A percentile compares a stretch with the other conserved stretches of the same genome.
Conservation (phyloP, 2,329 filamentous ascomycete species). For the Alternaria longipes region DNA sequence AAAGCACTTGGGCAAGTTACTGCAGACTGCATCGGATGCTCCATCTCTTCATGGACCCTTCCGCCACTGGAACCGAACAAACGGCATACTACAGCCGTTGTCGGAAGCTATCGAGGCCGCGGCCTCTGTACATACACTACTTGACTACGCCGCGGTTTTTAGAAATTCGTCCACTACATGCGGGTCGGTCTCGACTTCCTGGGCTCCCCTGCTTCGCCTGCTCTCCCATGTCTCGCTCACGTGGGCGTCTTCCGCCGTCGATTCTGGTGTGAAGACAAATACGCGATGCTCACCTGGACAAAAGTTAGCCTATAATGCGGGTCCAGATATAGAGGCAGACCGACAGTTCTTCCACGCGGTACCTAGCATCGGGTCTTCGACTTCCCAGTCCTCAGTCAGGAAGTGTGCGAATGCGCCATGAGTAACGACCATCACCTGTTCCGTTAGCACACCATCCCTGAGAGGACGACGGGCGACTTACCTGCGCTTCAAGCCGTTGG, state of each 20-base stretch:
- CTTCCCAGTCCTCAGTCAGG: slow-evolving; percentile 78
- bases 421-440: slow-evolving; percentile 73
- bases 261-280: slow-evolving; percentile 40
- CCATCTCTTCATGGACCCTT: not conserved
- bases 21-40: not conserved
- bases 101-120: slow-evolving; percentile 6
- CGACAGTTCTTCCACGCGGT: slow-evolving; percentile 47
- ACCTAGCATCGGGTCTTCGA: slow-evolving; percentile 39
- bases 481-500: slow-evolving; percentile 38
- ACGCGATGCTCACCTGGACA: slow-evolving; percentile 40
- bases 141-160: slow-evolving; percentile 19
- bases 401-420: slow-evolving; percentile 89
- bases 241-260: slow-evolving; percentile 40
- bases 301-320: not conserved
- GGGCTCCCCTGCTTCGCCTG: slow-evolving; percentile 25
- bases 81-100: slow-evolving; percentile 9
- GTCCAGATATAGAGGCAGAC: slow-evolving; percentile 6
- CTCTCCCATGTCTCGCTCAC: slow-evolving; percentile 39
- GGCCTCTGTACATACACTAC: not conserved
- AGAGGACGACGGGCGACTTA: not conserved
- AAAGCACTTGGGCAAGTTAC: not conserved
- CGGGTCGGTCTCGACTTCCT: slow-evolving; percentile 34
- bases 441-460: not conserved
- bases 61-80: not conserved
- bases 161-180: slow-evolving; percentile 43